phyloP scores from a whole-genome alignment of 306 rosid genomes.

The Fragaria vesca region DNA sequence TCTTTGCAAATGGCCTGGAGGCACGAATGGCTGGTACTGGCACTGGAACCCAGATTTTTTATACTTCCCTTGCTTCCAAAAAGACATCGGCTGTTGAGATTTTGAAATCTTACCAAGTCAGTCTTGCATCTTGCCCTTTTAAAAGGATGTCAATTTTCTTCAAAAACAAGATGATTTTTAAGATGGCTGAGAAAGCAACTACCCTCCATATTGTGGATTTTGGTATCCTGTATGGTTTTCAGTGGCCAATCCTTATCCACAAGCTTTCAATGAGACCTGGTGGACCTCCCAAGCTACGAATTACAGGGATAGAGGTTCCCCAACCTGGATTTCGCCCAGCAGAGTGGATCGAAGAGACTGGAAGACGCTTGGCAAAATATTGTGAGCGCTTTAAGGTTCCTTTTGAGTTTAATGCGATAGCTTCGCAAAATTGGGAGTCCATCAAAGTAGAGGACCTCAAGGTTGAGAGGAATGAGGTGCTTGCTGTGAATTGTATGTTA shows the following conservation, averaged over 20 bases:
- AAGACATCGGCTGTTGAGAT: slow-evolving; percentile 16
- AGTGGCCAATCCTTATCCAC: slow-evolving; percentile 36
- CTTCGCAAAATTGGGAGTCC: slow-evolving; percentile 68
- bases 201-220: slow-evolving; percentile 40
- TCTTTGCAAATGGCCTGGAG: slow-evolving; percentile 39
- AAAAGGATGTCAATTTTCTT: slow-evolving; percentile 31
- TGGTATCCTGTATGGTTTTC: slow-evolving; percentile 31
- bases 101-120: slow-evolving; percentile 33
- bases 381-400: slow-evolving; percentile 71
- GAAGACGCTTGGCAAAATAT: slow-evolving; percentile 63
- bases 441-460: slow-evolving; percentile 55
- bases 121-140: slow-evolving; percentile 30
- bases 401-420: slow-evolving; percentile 62
- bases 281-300: slow-evolving; percentile 41
- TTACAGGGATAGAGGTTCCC: slow-evolving; percentile 80
- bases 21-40: slow-evolving; percentile 39
- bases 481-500: slow-evolving; percentile 49
- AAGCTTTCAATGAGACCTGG: slow-evolving; percentile 27
- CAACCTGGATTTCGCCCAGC: slow-evolving; percentile 82
- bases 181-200: slow-evolving; percentile 31
- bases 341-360: slow-evolving; percentile 70
- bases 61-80: slow-evolving; percentile 19
- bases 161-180: slow-evolving; percentile 31
- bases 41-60: slow-evolving; percentile 19
- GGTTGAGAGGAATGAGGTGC: slow-evolving; percentile 38